Evolutionary conservation across 2,329 filamentous ascomycete species (phyloP).

Genomic region (Zymoseptoria crescenta): DNA sequence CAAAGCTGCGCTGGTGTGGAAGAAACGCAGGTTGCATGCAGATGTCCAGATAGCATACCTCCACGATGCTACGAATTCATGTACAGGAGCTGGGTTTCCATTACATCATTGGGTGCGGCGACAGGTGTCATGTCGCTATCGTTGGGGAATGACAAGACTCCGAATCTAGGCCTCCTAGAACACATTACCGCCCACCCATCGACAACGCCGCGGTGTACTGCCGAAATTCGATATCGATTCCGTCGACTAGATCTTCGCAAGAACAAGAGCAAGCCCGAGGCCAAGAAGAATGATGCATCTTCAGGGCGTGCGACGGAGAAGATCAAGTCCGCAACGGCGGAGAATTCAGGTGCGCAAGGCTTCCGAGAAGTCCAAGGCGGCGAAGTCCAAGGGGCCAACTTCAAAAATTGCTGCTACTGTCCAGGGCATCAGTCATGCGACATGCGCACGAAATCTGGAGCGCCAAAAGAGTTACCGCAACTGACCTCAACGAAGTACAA

Average conservation of each 20-base stretch:
- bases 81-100: too few relatives aligned
- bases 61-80: too few relatives aligned
- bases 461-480: slow-evolving; percentile 11
- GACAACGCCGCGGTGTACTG: too few relatives aligned
- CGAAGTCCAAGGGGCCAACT: slow-evolving; percentile 30
- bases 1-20: slow-evolving; percentile 54
- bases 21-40: slow-evolving; percentile 54
- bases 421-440: too few relatives aligned
- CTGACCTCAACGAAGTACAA: slow-evolving; percentile 51
- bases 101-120: too few relatives aligned
- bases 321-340: slow-evolving; percentile 14
- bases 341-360: slow-evolving; percentile 25
- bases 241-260: slow-evolving; percentile 34
- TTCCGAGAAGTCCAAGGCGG: slow-evolving; percentile 28
- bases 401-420: too few relatives aligned
- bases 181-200: too few relatives aligned
- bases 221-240: too few relatives aligned
- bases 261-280: slow-evolving; percentile 49
- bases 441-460: slow-evolving; percentile 29
- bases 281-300: slow-evolving; percentile 18
- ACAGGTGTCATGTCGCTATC: too few relatives aligned
- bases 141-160: too few relatives aligned
- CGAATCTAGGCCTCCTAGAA: too few relatives aligned
- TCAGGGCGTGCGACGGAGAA: slow-evolving; percentile 23
- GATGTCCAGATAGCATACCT: slow-evolving; percentile 42